phyloP scores from a whole-genome alignment of 768 basidiomycete species.

The Rhodotorula sphaerocarpa region DNA sequence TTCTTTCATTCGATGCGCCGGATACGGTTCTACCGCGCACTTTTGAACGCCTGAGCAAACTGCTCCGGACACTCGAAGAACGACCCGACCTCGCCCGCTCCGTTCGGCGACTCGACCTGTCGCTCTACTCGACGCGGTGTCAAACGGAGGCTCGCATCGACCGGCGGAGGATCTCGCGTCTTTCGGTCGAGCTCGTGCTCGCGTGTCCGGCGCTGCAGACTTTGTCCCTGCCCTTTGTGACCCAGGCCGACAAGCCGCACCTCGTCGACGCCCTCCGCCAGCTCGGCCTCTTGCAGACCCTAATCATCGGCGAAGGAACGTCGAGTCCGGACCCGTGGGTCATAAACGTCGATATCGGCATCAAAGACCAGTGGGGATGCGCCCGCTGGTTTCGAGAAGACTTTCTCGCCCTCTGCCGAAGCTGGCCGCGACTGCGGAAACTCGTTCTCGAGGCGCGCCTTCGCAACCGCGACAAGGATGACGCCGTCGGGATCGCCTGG shows the following conservation, averaged over 20 bases:
- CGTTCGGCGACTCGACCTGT: conserved; percentile 3
- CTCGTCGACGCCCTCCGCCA: conserved; percentile 2
- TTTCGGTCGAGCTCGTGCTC: neutral
- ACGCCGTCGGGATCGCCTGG: neutral
- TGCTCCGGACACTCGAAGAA: neutral
- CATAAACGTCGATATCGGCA: conserved; percentile 14
- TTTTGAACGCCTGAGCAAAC: neutral
- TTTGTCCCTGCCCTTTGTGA: conserved; percentile 10
- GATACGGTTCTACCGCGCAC: conserved; percentile 11
- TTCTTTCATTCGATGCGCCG: conserved; percentile 16
- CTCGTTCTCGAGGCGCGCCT: neutral
- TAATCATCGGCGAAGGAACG: conserved; percentile 5
- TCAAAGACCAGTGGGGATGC: conserved; percentile 10
- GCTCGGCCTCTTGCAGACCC: neutral
- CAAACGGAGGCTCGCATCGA: neutral
- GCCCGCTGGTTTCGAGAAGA: conserved; percentile 3
- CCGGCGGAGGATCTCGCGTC: conserved; percentile 1
- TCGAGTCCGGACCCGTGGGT: conserved; percentile 11
- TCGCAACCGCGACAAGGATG: neutral
- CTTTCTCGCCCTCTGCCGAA: neutral
- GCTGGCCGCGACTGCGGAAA: conserved; percentile 1
- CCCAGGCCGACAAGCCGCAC: conserved; percentile 4
- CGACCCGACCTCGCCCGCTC: conserved; percentile 1
- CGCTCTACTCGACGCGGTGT: conserved; percentile 3
- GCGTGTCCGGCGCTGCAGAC: neutral